phyloP scores from a whole-genome alignment of 306 rosid species.

The Purshia tridentata region DNA sequence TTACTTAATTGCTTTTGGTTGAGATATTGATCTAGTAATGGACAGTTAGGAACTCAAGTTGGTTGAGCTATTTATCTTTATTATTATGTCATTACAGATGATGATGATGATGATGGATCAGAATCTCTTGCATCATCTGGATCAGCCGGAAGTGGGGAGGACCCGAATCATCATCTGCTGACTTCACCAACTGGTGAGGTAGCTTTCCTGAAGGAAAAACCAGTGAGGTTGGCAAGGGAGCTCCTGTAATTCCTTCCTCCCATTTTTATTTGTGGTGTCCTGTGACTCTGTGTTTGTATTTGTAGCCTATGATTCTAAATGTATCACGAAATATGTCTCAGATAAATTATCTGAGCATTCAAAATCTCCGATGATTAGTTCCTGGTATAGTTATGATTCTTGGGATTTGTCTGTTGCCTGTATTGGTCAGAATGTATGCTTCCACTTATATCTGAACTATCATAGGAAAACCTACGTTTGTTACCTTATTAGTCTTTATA shows the following conservation, averaged over 20 bases:
- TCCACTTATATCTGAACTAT: background rate
- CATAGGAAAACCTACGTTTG: background rate
- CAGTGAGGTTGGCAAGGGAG: constrained; percentile 66
- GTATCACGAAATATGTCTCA: constrained; percentile 32
- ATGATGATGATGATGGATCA: constrained; percentile 60
- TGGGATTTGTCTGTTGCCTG: constrained; percentile 33
- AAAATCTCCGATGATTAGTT: constrained; percentile 23
- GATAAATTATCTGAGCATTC: constrained; percentile 14
- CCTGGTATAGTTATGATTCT: constrained; percentile 29
- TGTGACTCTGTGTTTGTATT: constrained; percentile 29
- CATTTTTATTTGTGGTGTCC: constrained; percentile 22
- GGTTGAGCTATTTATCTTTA: background rate
- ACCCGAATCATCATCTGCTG: constrained; percentile 62
- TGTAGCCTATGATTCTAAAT: constrained; percentile 23
- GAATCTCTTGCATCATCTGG: constrained; percentile 55
- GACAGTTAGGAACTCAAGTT: background rate
- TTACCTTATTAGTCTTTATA: background rate
- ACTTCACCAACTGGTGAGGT: constrained; percentile 53
- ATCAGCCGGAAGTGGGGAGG: constrained; percentile 61
- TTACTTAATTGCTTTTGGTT: background rate
- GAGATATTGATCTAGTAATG: background rate
- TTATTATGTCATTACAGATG: constrained; percentile 48
- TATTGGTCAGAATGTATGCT: constrained; percentile 18
- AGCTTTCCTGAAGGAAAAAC: constrained; percentile 68
- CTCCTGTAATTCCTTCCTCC: constrained; percentile 40